Evolutionary conservation across 2,329 filamentous ascomycete genomes (phyloP).

Genomic region (Dothiorella sarmentorum): DNA sequence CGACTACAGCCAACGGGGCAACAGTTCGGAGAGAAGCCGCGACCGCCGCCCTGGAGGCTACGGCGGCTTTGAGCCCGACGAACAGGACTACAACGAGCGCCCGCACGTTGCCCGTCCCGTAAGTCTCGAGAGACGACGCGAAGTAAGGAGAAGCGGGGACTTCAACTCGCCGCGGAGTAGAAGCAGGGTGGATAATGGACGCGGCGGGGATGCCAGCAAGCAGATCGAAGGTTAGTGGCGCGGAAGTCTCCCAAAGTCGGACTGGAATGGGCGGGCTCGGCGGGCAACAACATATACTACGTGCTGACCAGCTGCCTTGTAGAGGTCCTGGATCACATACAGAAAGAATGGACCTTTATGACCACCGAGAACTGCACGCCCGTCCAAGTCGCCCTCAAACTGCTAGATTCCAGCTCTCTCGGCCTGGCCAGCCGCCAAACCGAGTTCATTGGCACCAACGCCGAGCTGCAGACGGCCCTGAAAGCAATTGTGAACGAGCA

Average conservation of each 20-base stretch:
- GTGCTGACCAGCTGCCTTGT: slow-evolving; percentile 17
- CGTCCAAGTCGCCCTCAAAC: slow-evolving; percentile 88
- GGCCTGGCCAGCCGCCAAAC: slow-evolving; percentile 85
- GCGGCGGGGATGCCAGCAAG: slow-evolving; percentile 22
- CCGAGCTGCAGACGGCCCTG: slow-evolving; percentile 85
- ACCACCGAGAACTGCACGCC: slow-evolving; percentile 83
- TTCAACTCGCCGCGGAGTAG: background rate
- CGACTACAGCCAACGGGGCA: slow-evolving; percentile 25
- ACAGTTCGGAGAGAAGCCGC: slow-evolving; percentile 21
- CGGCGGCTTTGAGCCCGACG: slow-evolving; percentile 31
- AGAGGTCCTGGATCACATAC: slow-evolving; percentile 76
- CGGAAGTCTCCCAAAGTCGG: background rate
- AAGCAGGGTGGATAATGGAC: background rate
- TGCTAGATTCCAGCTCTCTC: slow-evolving; percentile 91
- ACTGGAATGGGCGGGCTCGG: background rate
- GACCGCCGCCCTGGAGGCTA: slow-evolving; percentile 39
- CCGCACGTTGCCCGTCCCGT: slow-evolving; percentile 34
- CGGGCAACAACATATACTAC: background rate
- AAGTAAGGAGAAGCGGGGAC: slow-evolving; percentile 40
- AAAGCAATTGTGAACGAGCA: slow-evolving; percentile 98
- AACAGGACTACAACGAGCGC: slow-evolving; percentile 21
- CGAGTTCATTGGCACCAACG: slow-evolving; percentile 78
- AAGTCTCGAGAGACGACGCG: slow-evolving; percentile 42
- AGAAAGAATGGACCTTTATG: slow-evolving; percentile 89
- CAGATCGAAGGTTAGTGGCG: slow-evolving; percentile 37